Percentiles rank a stretch among this genome's conserved stretches.
Evolutionary conservation across 441 rosid genomes (phyloP).

Genomic region (Theobroma grandiflorum): DNA sequence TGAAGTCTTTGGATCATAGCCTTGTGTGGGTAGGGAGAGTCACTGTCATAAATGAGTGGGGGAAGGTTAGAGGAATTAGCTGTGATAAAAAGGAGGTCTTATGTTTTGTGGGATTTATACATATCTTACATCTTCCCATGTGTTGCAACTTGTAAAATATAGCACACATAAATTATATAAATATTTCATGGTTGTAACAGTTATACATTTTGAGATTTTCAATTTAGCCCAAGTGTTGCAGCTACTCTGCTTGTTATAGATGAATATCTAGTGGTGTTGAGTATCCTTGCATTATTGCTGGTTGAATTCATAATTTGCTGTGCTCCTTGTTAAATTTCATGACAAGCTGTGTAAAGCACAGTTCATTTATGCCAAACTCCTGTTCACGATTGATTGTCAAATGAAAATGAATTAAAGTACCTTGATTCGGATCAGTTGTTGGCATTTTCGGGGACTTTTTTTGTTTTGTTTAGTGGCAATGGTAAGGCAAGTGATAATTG

Average conservation of each 20-base stretch:
- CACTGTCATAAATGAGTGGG: neutral
- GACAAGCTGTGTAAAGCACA: neutral
- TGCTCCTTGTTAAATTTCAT: conserved; percentile 14
- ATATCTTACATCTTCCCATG: neutral
- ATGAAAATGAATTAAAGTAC: neutral
- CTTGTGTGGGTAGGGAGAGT: neutral
- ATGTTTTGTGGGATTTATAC: conserved; percentile 4
- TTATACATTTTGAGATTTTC: neutral
- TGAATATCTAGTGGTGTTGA: conserved; percentile 3
- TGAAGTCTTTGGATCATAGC: conserved; percentile 4
- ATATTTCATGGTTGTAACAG: conserved; percentile 6
- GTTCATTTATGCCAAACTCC: conserved; percentile 2
- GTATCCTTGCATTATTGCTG: conserved; percentile 4
- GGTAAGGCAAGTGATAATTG: conserved; percentile 7
- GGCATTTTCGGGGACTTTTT: neutral
- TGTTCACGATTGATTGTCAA: conserved; percentile 12
- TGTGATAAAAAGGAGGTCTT: neutral
- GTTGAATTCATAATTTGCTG: conserved; percentile 13
- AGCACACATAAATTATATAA: neutral
- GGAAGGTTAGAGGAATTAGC: conserved; percentile 1
- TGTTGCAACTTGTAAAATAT: neutral
- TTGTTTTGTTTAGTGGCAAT: neutral
- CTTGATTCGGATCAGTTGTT: neutral
- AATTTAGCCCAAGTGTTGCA: conserved; percentile 1
- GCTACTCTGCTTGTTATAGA: conserved; percentile 3